Base-by-base conservation (phyloP, 225 moss, liverwort and hornwort genomes). In the Polytrichum formosum region DNA sequence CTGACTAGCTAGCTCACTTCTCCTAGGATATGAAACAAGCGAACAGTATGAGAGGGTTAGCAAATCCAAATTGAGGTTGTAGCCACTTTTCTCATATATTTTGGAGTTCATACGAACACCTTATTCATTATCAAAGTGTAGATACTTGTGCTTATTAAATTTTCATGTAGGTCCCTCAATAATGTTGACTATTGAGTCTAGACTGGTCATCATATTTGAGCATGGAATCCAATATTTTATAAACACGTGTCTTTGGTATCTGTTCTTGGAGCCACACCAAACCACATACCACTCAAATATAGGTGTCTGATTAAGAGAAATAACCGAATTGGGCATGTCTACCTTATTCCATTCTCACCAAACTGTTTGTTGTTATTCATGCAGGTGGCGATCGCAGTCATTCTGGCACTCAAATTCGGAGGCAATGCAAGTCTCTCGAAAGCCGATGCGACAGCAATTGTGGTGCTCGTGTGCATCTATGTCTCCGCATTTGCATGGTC, bases 401-500 rank as follows among this genome's bases (percentile, higher is more conserved):
- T 87, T 5, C 70, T 87, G 1, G 83, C 76, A 0, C 28, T 80
- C 1, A 63, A 71, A 37, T 87, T 87, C 62, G 23, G 71, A 2
- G 80, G 26, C 6, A 13, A 5, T 0, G 0, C 10, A 0, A 26
- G 17, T 1, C 76, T 87, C 0, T 72, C 80, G 0, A 86, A 80
- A 20, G 23, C 27, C 0, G 78, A 76, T 0, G 83, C 83, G 0
- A 35, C 63, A 1, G 73, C 61, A 1, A 76, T 87, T 9, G 78
- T 87, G 0, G 28, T 61, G 0, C 59, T 87, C 0, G 60, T 83
- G 2, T 87, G 83, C 21, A 0, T 83, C 1, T 87, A 83, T 10
- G 80, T 83, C 0, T 6, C 86, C 0, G 86, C 83, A 0, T 87
- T 83, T 22, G 86, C 86, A 0, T 87, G 86, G 86, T 83, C 86